Evolutionary conservation across 140 eudicot genomes (phyloP), one percentile per base, ranked within the genome.

Genomic region (Senecio squalidus): DNA sequence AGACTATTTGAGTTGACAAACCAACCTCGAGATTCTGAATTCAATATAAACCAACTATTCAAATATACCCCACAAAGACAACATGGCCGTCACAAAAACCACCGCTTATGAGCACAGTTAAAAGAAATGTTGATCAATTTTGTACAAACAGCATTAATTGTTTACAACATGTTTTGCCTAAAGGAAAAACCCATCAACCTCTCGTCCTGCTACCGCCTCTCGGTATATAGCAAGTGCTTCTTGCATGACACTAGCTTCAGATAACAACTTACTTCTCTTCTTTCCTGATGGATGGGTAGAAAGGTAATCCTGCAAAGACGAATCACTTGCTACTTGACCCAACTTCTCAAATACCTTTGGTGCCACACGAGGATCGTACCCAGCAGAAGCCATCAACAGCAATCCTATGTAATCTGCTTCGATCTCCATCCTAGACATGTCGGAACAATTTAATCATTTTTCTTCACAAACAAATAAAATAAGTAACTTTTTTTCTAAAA

Each of bases 201-300:
- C 88, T 34, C 80, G 76, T 55, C 97, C 97, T 3, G 86, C 58
- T 1, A 54, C 47, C 2, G 75, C 66, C 46, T 86, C 96, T 59
- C 83, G 72, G 46, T 81, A 91, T 40, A 91, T 66, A 27, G 62
- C 51, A 14, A 86, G 31, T 2, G 95, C 98, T 78, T 91, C 98
- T 64, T 91, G 94, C 98, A 91, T 91, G 18, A 91, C 94, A 59
- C 74, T 74, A 1, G 98, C 96, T 44, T 88, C 81, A 27, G 82
- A 80, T 15, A 91, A 68, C 54, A 80, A 10, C 60, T 86, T 71
- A 51, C 96, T 83, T 73, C 96, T 75, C 72, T 62, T 84, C 75
- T 84, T 92, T 23, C 96, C 96, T 5, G 98, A 87, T 24, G 98
- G 96, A 72, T 91, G 96, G 50, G 98, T 87, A 43, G 96, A 85